Evolutionary conservation across 441 rosid species (phyloP).

Genomic region (Erysimum cheiri): DNA sequence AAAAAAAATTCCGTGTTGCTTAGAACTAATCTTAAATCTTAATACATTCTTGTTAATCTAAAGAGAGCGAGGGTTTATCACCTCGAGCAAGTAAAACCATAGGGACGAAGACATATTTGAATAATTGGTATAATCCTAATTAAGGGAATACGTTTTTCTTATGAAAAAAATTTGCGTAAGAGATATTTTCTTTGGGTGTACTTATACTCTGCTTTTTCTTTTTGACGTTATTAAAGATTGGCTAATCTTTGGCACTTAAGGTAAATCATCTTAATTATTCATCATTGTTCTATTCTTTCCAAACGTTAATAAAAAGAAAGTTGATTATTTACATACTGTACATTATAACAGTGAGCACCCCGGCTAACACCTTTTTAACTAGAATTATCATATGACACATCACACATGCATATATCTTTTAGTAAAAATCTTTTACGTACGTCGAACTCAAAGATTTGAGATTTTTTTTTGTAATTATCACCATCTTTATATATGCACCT

Average conservation of each 20-base stretch:
- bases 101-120: not conserved
- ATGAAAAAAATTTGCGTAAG: not conserved
- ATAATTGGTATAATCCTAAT: not conserved
- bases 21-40: not conserved
- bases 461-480: slow-evolving; percentile 6
- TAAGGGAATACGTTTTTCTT: not conserved
- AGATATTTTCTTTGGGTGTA: slow-evolving; percentile 14
- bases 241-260: slow-evolving; percentile 26
- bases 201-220: slow-evolving; percentile 18
- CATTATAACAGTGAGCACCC: not conserved
- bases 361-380: slow-evolving; percentile 9
- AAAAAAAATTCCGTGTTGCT: not conserved
- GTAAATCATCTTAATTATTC: slow-evolving; percentile 37
- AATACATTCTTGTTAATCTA: not conserved
- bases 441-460: slow-evolving; percentile 10
- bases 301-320: slow-evolving; percentile 5
- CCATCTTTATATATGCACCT: slow-evolving; percentile 23
- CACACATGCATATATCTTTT: slow-evolving; percentile 33
- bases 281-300: slow-evolving; percentile 19
- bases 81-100: not conserved
- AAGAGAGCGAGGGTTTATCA: not conserved
- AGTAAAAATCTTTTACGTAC: slow-evolving; percentile 23
- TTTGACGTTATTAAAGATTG: slow-evolving; percentile 34
- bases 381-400: not conserved
- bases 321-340: no score